phyloP scores from a whole-genome alignment of 2,329 filamentous ascomycete species.

The Ascochyta viciae-villosae region DNA sequence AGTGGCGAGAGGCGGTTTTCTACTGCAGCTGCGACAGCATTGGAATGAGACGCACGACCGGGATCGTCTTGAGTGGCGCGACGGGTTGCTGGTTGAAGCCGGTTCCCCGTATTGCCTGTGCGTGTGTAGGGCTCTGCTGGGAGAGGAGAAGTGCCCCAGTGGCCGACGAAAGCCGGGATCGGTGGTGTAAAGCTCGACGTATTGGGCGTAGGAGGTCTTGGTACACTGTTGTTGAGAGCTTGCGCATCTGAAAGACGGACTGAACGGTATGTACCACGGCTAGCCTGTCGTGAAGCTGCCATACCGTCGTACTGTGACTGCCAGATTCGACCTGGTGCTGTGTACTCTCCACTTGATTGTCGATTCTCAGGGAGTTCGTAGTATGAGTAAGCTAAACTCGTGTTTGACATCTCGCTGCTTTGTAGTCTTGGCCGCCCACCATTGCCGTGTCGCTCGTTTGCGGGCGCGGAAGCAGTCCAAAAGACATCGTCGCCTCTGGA shows the following conservation, averaged over 20 bases:
- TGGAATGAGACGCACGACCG: not conserved
- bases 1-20: constrained; percentile 6
- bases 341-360: constrained; percentile 32
- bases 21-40: constrained; percentile 2
- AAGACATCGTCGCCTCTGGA: constrained; percentile 21
- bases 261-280: constrained; percentile 32
- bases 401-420: constrained; percentile 37
- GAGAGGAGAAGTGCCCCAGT: constrained; percentile 21
- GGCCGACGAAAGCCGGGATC: not conserved
- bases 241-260: constrained; percentile 24
- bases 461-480: not conserved
- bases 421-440: constrained; percentile 13
- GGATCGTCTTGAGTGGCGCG: not conserved
- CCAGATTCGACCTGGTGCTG: constrained; percentile 9
- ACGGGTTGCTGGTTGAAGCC: not conserved
- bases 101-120: not conserved
- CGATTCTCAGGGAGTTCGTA: constrained; percentile 41
- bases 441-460: not conserved
- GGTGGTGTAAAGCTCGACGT: not conserved
- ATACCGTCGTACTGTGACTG: constrained; percentile 34
- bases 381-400: constrained; percentile 41
- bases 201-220: constrained; percentile 7
- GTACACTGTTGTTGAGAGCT: not conserved
- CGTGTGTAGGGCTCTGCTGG: constrained; percentile 35
- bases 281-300: constrained; percentile 22